Base-by-base conservation (phyloP, 768 basidiomycete genomes). In the Leccinum pellstonianum region DNA sequence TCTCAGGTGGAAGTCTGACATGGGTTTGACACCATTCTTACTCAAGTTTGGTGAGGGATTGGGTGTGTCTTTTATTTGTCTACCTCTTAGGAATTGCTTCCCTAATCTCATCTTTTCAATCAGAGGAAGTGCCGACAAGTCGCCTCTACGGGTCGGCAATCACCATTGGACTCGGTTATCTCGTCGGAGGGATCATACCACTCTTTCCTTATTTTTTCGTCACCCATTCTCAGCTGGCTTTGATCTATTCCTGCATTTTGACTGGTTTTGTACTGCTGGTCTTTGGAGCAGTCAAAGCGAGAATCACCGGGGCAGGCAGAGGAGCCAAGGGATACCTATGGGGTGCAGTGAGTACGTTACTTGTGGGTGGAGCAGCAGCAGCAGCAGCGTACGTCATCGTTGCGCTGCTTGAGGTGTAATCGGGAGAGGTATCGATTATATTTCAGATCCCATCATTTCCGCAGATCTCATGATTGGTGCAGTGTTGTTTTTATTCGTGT, bases 1-100 rank as follows among this genome's bases (percentile, higher is more conserved):
- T 11, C 75, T 88, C 53, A 80, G 80, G 62, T 91, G 88, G 86
- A 86, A 84, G 62, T 83, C 85, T 50, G 86, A 89, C 29, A 85
- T 94, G 61, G 97, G 97, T 0, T 73, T 98, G 41, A 95, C 96
- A 0, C 86, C 94, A 3, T 99, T 99, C 77, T 76, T 99, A 66
- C 83, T 98, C 66, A 97, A 93, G 76, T 98, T 98, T 65, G 95
- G 95, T n/a, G 90, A 91, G 71, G 93, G 95, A 17, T 70, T 97
- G 54, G 90, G 90, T 91, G 68, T 62, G 87, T 78, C n/a, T 43
- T 1, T 61, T 47, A 27, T 57, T 51, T 27, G 15, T 7, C 51
- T 17, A 10, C 15, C 43, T 21, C 53, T 37, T 15, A n/a, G 4
- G 17, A 5, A 35, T 38, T 21, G 25, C 47, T 33, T 52, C 21